A percentile compares a stretch with the other conserved stretches of the same genome.
phyloP scores from a whole-genome alignment of 225 moss, liverwort and hornwort species.

The Physcomitrellopsis africana region DNA sequence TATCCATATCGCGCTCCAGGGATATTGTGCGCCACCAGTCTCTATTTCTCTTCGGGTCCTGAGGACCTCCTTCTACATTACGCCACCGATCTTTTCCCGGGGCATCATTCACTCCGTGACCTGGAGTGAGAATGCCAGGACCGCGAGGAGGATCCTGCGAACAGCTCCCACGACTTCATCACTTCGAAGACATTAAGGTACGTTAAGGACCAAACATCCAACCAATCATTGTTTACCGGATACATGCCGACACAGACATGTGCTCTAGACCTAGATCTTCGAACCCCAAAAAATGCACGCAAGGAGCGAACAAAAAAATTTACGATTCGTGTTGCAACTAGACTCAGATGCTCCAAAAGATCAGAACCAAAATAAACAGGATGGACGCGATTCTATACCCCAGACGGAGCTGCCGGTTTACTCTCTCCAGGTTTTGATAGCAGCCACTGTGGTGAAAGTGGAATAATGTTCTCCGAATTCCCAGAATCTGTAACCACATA shows the following conservation, averaged over 20 bases:
- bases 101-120: slow-evolving; percentile 69
- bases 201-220: slow-evolving; percentile 4
- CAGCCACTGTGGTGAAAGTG: slow-evolving; percentile 97
- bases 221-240: not conserved
- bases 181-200: slow-evolving; percentile 12
- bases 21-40: slow-evolving; percentile 80
- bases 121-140: slow-evolving; percentile 63
- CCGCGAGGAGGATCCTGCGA: slow-evolving; percentile 83
- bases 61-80: slow-evolving; percentile 55
- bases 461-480: slow-evolving; percentile 76
- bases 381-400: slow-evolving; percentile 43
- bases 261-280: not conserved
- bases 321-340: slow-evolving; percentile 16
- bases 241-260: not conserved
- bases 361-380: not conserved
- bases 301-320: not conserved
- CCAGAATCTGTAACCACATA: slow-evolving; percentile 64
- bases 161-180: slow-evolving; percentile 25
- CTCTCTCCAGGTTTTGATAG: slow-evolving; percentile 86
- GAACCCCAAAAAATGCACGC: slow-evolving; percentile 20
- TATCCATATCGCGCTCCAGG: slow-evolving; percentile 67
- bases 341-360: not conserved
- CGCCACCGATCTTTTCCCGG: slow-evolving; percentile 71
- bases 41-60: slow-evolving; percentile 66
- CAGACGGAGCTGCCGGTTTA: slow-evolving; percentile 70